Base-by-base conservation (phyloP, 345 rosid species). In the Xanthoceras sorbifolium region DNA sequence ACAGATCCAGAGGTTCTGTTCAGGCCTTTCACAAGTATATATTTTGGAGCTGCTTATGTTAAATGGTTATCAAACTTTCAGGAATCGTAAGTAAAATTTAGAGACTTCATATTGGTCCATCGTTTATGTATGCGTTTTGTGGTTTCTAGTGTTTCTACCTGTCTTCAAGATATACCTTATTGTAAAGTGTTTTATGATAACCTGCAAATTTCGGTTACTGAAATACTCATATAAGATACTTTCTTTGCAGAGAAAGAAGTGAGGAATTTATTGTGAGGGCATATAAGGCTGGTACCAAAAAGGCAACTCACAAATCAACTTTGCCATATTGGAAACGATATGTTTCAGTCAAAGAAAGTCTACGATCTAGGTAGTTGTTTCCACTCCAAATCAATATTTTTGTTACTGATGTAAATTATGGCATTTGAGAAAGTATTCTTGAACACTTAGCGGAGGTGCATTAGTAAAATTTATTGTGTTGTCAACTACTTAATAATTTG, bases 221-320 rank as follows among this genome's bases (percentile, higher is more conserved):
- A 52, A 69, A 17, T 40, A 75, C 64, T 87, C 64, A 82, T 38
- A 67, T 59, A 62, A 20, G 18, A 48, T 15, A 22, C 38, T 73
- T 59, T 64, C 36, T 81, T 78, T 77, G 84, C 86, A 96, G 99
- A 82, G 89, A 77, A 82, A 89, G 97, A 86, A 86, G 90, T 17
- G 99, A 96, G 85, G 99, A 96, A 87, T 96, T 84, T 84, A 80
- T 91, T 44, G 91, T 96, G 59, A 85, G 99, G 80, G 93, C 99
- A 55, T 91, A 92, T 68, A 86, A 71, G 57, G 97, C 97, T 54
- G 97, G 98, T 54, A 84, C 92, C 9, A 91, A 89, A 77, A 93
- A 92, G 77, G 94, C 97, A 63, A 90, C 85, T 62, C 93, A 89
- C 76, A 96, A 96, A 84, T 90, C 97, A 22, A 96, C 97, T 76